These are phyloP conservation scores for Schwanniomyces pseudopolymorphus DNA, from an alignment of 805 yeast genomes.

Conservation along the genomic window DNA sequence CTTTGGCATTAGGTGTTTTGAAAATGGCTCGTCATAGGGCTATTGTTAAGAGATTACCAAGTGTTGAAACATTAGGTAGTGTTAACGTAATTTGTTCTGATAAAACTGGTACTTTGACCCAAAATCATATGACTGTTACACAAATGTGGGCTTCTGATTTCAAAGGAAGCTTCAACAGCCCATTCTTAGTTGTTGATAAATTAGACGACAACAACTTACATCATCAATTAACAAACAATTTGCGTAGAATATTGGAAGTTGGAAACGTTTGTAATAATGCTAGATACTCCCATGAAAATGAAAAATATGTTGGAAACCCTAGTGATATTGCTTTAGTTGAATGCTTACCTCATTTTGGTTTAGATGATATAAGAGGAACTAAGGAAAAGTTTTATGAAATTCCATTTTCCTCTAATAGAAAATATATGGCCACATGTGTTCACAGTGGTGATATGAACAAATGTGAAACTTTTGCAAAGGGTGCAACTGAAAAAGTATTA, in stretches of 20 bases:
- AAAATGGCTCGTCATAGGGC: conserved; percentile 96
- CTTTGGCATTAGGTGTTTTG: conserved; percentile 91
- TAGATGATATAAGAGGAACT: conserved; percentile 67
- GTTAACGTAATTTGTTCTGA: conserved; percentile 93
- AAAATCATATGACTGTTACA: conserved; percentile 87
- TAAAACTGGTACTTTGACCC: conserved; percentile 81
- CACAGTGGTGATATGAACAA: conserved; percentile 59
- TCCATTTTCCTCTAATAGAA: conserved; percentile 82
- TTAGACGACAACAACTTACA: conserved; percentile 40
- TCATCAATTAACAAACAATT: conserved; percentile 52
- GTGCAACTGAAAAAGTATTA: conserved; percentile 81
- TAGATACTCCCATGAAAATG: conserved; percentile 64
- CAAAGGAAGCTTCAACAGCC: conserved; percentile 38
- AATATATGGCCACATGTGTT: conserved; percentile 83
- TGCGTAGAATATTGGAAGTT: conserved; percentile 54
- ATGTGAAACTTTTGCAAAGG: conserved; percentile 71
- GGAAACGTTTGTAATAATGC: conserved; percentile 80
- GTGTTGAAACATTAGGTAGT: conserved; percentile 93
- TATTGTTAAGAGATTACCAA: conserved; percentile 89
- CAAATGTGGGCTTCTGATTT: conserved; percentile 76
- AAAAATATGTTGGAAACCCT: conserved; percentile 83
- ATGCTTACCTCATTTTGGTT: conserved; percentile 64
- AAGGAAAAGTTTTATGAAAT: conserved; percentile 65
- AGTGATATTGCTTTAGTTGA: conserved; percentile 91
- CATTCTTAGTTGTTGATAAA: conserved; percentile 49